These are phyloP conservation scores for Lophiotrema nucula DNA, from an alignment of 495 filamentous ascomycete species.

Conservation along the genomic window DNA sequence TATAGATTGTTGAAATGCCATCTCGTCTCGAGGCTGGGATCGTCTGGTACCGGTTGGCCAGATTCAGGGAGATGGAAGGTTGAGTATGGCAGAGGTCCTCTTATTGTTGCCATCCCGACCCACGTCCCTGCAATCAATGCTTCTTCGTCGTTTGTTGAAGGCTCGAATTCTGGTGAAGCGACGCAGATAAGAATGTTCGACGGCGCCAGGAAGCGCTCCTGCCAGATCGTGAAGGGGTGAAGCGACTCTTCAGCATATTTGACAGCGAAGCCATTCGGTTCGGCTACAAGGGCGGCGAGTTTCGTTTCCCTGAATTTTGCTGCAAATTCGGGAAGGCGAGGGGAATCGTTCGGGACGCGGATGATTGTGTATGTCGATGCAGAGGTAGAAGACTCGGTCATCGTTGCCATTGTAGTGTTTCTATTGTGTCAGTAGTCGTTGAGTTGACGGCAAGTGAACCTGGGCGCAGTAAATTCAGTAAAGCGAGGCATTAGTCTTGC, in stretches of 20 bases:
- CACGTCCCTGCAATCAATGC: slow-evolving; percentile 7
- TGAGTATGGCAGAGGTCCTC: slow-evolving; percentile 14
- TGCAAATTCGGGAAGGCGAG: slow-evolving; percentile 3
- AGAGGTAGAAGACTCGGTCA: too few species aligned
- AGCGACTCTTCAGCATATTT: slow-evolving; percentile 10
- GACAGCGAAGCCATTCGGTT: slow-evolving; percentile 8
- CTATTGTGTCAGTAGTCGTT: too few species aligned
- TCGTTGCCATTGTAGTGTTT: too few species aligned
- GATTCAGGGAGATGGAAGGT: slow-evolving; percentile 11
- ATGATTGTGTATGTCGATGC: slow-evolving; percentile 1
- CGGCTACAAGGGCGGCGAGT: slow-evolving; percentile 13
- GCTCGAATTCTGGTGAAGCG: neutral
- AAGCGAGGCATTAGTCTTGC: too few species aligned
- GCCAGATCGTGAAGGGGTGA: slow-evolving; percentile 5
- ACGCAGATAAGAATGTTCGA: neutral
- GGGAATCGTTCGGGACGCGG: slow-evolving; percentile 2
- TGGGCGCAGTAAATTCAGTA: too few species aligned
- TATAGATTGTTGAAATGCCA: slow-evolving; percentile 20
- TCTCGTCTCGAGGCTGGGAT: neutral
- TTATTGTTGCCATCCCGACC: slow-evolving; percentile 20
- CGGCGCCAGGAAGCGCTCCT: neutral
- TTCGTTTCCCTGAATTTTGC: neutral
- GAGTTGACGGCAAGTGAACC: too few species aligned
- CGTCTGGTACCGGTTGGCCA: slow-evolving; percentile 11
- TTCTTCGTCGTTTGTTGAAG: neutral